Evolutionary conservation across 805 yeast species (phyloP), one percentile per base, ranked within the genome.

Genomic region (Candida qinlingensis): DNA sequence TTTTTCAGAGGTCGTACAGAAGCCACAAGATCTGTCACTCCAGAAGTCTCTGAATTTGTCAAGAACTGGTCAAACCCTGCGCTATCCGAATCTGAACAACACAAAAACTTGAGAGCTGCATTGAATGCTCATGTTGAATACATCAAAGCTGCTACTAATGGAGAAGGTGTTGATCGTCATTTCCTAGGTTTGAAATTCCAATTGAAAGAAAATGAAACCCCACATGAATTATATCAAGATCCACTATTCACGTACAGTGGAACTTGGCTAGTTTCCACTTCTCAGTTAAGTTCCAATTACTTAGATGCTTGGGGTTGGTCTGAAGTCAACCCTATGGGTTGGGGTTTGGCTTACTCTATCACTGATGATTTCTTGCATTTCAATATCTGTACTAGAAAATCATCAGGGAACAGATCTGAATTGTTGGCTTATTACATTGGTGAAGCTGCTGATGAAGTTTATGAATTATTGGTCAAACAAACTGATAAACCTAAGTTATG

Each of bases 221-320:
- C 70, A 9, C 75, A 76, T 38, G 94, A 91, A 29, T 68, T 92
- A 43, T 90, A 83, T 75, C 65, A 72, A 26, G 95, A 92, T 67
- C 87, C 95, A 11, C 72, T 87, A 54, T 88, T 77, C 64, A 66
- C 72, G 43, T 92, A 88, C 71, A 83, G 95, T 6, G 72, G 81
- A 33, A 79, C 87, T 41, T 92, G 99, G 99, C 83, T 77, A 66
- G 66, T 92, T 45, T 86, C 96, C 19, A 81, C 96, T 3, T 89
- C 97, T 1, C 98, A 92, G 69, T 75, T 92, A 55, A 85, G 94
- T 7, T 85, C 95, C 5, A 87, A 84, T 59, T 74, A 74, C 67
- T 87, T 89, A 69, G 89, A 89, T 65, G 91, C 95, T 41, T 92
- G 91, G 76, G 99, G 99, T 34, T 92, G 90, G 88, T 80, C 96